Conservation (phyloP, 108 stramenopile species). For the Parmales sp. region DNA sequence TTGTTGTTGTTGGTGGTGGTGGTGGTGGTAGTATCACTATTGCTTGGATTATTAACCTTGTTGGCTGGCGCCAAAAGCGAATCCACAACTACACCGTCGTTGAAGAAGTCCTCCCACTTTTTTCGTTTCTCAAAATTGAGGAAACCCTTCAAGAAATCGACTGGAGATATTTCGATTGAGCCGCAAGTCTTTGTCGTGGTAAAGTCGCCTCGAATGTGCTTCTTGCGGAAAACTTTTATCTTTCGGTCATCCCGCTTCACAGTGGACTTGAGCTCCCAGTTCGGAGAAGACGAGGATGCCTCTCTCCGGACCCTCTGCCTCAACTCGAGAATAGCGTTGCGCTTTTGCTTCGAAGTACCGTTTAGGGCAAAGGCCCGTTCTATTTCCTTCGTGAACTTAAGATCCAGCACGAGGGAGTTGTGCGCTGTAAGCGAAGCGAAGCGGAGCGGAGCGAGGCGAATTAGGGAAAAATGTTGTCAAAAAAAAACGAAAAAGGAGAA, state of each 20-base stretch:
- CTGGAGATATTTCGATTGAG: neutral
- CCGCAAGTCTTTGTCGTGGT: neutral
- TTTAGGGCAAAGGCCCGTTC: neutral
- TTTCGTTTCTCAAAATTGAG: neutral
- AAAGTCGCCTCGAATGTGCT: neutral
- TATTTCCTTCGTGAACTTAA: neutral
- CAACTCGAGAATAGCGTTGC: neutral
- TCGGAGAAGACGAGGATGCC: neutral
- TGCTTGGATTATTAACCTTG: too few relatives aligned
- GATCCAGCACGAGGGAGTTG: constrained; percentile 15
- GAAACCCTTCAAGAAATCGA: neutral
- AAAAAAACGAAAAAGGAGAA: too few relatives aligned
- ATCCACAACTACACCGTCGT: neutral
- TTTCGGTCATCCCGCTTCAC: neutral
- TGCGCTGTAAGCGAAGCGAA: constrained; percentile 14
- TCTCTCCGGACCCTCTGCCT: neutral
- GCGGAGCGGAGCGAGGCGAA: neutral
- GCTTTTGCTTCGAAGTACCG: neutral
- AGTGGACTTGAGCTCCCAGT: neutral
- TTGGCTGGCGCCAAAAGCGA: too few relatives aligned
- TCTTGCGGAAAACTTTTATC: neutral
- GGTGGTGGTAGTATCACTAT: too few relatives aligned
- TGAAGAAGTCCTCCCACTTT: neutral
- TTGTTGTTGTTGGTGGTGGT: too few relatives aligned
- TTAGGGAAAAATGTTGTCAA: neutral